Base-by-base conservation (phyloP, 345 rosid species). In the Hibiscus syriacus region DNA sequence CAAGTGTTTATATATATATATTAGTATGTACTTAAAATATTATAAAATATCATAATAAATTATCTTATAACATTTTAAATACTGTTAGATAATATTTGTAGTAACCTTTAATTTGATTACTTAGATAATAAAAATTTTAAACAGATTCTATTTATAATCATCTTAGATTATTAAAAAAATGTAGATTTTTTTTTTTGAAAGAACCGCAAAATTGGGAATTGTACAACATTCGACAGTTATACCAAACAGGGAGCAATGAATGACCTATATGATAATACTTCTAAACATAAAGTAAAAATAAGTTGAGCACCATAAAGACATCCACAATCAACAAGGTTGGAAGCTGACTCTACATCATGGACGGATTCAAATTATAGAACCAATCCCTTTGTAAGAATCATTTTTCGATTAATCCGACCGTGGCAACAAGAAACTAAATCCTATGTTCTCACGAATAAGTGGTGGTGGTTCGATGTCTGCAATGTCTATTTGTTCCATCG, bases 401-500 rank as follows among this genome's bases (percentile, higher is more conserved):
- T 16, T 3, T 30, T 57, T 13, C 26, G 7, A 32, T 58, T 58
- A 58, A 55, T 92, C 98, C 1, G 86, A 1, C 3, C 81, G 85
- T 0, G 98, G 98, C 71, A 92, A 73, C 83, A 92, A 78, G 82
- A 92, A 92, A 72, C 92, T 87, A 72, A 92, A 92, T 60, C 93
- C 93, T 11, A 93, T 82, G 74, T 92, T 90, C 82, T 92, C 98
- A 0, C 80, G 80, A 68, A 92, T 88, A 20, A 90, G 85, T 25
- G 92, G 86, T 23, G 97, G 98, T 0, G 98, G 93, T 71, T 92
- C 96, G 8, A 92, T 81, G 76, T 92, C 97, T 1, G 84, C 62
- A 19, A 92, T 88, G 72, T 92, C 97, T 52, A 90, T 85, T 58
- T 84, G 90, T 81, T 90, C 86, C 98, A 92, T 88, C 22, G 98